Evolutionary conservation across 2,329 filamentous ascomycete genomes (phyloP).

Genomic region (Colletotrichum eremochloae): DNA sequence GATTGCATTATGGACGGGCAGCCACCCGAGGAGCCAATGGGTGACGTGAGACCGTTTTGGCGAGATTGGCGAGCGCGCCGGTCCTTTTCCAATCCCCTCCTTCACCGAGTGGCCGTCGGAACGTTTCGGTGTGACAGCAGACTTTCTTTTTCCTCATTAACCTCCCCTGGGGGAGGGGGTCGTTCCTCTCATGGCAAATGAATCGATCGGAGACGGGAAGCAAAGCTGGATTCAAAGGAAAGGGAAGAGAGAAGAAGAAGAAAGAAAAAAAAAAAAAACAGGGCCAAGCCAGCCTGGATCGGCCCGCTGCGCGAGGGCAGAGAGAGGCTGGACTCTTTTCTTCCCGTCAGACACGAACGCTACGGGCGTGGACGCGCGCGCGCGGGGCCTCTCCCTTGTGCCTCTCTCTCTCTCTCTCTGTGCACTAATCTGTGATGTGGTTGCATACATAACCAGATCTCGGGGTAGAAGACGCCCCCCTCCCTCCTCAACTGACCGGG

Average conservation of each 20-base stretch:
- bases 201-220: slow-evolving; percentile 2
- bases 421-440: not conserved
- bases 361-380: no score
- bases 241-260: not conserved
- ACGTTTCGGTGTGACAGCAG: slow-evolving; percentile 26
- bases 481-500: slow-evolving; percentile 5
- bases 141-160: slow-evolving; percentile 16
- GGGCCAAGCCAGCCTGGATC: slow-evolving; percentile 35
- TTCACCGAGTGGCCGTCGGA: slow-evolving; percentile 25
- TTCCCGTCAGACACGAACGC: no score
- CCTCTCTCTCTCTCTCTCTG: not conserved
- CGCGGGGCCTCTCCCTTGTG: not conserved
- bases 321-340: no score
- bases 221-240: slow-evolving; percentile 10
- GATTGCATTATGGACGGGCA: not conserved
- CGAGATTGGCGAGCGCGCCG: not conserved
- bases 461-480: slow-evolving; percentile 7
- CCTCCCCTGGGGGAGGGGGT: not conserved
- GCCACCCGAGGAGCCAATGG: not conserved
- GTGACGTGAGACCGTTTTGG: not conserved
- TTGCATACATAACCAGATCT: slow-evolving; percentile 35
- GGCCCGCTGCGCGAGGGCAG: slow-evolving; percentile 29
- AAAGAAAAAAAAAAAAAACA: no score
- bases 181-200: not conserved
- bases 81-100: not conserved